Evolutionary conservation across 371 early-diverging fungal species (phyloP), one percentile per base, ranked within the genome.

Genomic region (Coemansia sp.): DNA sequence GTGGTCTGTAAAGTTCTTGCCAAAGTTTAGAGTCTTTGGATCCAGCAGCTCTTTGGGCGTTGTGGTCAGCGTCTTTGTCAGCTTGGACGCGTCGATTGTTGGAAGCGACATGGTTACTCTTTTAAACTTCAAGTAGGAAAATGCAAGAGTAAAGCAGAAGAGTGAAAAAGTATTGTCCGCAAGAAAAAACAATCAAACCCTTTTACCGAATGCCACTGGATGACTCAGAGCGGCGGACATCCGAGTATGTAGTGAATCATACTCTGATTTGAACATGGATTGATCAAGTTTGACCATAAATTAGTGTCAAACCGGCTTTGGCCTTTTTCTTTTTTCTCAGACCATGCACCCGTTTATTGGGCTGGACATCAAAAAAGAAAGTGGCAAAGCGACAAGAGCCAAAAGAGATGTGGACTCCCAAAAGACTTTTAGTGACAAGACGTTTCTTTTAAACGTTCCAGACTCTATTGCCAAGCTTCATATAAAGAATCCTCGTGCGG

Each of bases 1-100:
- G 84, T 98, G 96, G 84, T 98, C 96, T 12, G 95, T 86, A 63
- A 98, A 98, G 25, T 87, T 85, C 58, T 87, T 83, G 42, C 98
- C 98, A 80, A 98, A 98, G 42, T 90, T 84, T 53, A 98, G 84
- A 33, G 93, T 82, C 68, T 93, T 86, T 79, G 90, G 87, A 42
- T 93, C 88, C 58, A 86, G 79, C 69, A 91, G 79, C 21, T 86
- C 74, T 79, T 91, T 91, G 40, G 85, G 80, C 25, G 62, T 37
- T 33, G 59, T 61, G 16, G 65, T 67, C 61, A 81, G 58, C 21
- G 75, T 74, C 52, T 57, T 65, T 18, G 57, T 67, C 37, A 69
- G 80, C 66, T 77, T 77, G 26, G 77, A 68, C 4, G 68, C 72
- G 56, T 77, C 77, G 50, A 77, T 77, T 30, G 67, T 65, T 11